Conservation (phyloP, 768 basidiomycete genomes). For the Mycena floridula region DNA sequence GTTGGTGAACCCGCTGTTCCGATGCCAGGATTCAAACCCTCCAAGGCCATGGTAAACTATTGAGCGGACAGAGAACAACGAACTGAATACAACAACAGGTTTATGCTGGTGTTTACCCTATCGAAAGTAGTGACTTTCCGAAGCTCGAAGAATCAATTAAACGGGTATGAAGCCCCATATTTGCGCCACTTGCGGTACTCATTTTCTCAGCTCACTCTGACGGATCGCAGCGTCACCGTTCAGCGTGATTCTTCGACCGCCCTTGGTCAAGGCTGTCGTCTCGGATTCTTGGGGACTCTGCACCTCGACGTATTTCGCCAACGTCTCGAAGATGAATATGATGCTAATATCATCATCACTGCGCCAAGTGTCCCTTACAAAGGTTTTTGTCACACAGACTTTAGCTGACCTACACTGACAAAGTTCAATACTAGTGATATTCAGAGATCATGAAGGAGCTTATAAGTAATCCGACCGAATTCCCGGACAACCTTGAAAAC, state of each 20-base stretch:
- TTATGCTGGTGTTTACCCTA: constrained; percentile 90
- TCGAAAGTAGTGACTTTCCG: constrained; percentile 85
- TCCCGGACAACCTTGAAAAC: constrained; percentile 78
- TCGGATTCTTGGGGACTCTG: constrained; percentile 92
- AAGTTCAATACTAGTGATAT: constrained; percentile 49
- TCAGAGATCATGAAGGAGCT: constrained; percentile 54
- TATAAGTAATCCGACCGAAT: constrained; percentile 93
- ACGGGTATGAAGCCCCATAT: constrained; percentile 44
- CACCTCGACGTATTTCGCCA: constrained; percentile 98
- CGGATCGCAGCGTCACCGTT: constrained; percentile 83
- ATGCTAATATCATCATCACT: constrained; percentile 91
- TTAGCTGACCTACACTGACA: too few relatives aligned
- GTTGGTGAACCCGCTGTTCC: constrained; percentile 70
- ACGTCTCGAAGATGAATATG: constrained; percentile 93
- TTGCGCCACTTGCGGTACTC: constrained; percentile 9
- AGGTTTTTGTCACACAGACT: constrained; percentile 31
- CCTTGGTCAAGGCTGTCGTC: constrained; percentile 88
- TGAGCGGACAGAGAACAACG: constrained; percentile 1
- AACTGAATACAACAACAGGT: constrained; percentile 48
- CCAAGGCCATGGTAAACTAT: constrained; percentile 83
- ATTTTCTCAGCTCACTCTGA: constrained; percentile 61
- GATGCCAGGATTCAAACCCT: constrained; percentile 85
- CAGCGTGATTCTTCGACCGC: constrained; percentile 92
- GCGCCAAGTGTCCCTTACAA: constrained; percentile 95
- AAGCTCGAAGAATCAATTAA: constrained; percentile 96